A percentile compares a stretch with the other conserved stretches of the same genome.
These are phyloP conservation scores for Umbelopsis isabellina DNA, from an alignment of 192 early-diverging fungal genomes.

Conservation along the genomic window DNA sequence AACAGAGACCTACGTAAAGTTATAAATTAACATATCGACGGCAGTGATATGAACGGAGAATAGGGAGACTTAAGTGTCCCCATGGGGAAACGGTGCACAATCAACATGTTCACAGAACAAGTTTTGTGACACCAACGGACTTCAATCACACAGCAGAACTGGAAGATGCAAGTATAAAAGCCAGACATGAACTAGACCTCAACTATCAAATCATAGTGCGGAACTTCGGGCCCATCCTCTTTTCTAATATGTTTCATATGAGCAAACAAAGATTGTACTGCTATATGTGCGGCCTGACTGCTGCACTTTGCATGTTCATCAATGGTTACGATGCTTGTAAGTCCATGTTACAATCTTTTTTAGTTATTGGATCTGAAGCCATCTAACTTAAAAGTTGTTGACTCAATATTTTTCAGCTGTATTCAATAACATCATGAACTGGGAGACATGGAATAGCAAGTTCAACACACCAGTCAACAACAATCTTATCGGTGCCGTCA, in stretches of 20 bases:
- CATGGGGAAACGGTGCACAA: conserved; percentile 14
- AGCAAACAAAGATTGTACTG: conserved; percentile 19
- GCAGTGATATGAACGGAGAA: neutral
- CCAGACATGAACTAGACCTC: neutral
- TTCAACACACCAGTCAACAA: conserved; percentile 19
- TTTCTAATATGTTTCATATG: neutral
- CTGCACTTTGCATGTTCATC: conserved; percentile 31
- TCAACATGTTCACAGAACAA: neutral
- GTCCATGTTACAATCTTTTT: neutral
- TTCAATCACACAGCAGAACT: neutral
- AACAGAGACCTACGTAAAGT: neutral
- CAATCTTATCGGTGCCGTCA: conserved; percentile 25
- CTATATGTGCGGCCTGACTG: conserved; percentile 17
- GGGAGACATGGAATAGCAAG: conserved; percentile 7
- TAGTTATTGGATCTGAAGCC: neutral
- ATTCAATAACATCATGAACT: conserved; percentile 29
- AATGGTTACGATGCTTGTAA: conserved; percentile 36
- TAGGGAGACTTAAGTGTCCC: neutral
- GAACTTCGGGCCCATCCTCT: neutral
- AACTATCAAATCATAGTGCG: neutral
- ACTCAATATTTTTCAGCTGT: conserved; percentile 14
- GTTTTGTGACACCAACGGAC: conserved; percentile 12
- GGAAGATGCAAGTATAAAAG: conserved; percentile 9
- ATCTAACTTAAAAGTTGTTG: neutral
- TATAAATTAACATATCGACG: neutral